Base-by-base conservation (phyloP, 2,329 filamentous ascomycete species). In the Exophiala sideris region DNA sequence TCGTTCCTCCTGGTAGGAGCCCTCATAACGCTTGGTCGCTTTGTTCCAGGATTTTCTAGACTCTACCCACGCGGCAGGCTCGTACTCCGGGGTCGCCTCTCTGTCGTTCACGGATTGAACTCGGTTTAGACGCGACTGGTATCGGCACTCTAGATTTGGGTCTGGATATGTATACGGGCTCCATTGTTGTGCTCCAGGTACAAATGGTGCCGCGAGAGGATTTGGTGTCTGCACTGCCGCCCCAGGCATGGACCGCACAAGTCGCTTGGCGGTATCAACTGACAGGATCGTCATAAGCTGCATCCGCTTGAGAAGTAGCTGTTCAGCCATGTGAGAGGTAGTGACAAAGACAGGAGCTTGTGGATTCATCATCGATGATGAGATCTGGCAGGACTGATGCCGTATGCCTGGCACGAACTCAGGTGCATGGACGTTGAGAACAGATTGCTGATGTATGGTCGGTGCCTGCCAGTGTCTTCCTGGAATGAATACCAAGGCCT, bases 401-500 rank as follows among this genome's bases (percentile, higher is more conserved):
- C 14, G 35, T 3, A 7, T 35, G 10, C 44, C 35, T 16, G 50
- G 50, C 24, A 52, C 8, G 29, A 48, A 52, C 14, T 47, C 50
- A n/a, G 16, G 4, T 11, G 50, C 50, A n/a, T 35, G 12, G 8
- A 16, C 7, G 21, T 38, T 34, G 34, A 42, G 14, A 24, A 3
- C 4, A 18, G 44, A 6, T 29, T 20, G 41, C 21, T 6, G 21
- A 24, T 24, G 21, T 24, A 6, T 3, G 6, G 21, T 3, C 6
- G 21, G 3, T 6, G 3, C 21, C 21, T 6, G 21, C 21, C 21
- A 24, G 21, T 24, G 21, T 24, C 21, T 6, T 24, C 6, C 21
- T 24, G 21, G 21, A 6, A 24, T 24, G 21, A 24, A 24, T 36
- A 4, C 34, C 4, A 9, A 4, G 10, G 34, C 35, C 10, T 12